These are phyloP conservation scores for Aspergillus conjunctus DNA, from an alignment of 495 filamentous ascomycete genomes.

Conservation along the genomic window DNA sequence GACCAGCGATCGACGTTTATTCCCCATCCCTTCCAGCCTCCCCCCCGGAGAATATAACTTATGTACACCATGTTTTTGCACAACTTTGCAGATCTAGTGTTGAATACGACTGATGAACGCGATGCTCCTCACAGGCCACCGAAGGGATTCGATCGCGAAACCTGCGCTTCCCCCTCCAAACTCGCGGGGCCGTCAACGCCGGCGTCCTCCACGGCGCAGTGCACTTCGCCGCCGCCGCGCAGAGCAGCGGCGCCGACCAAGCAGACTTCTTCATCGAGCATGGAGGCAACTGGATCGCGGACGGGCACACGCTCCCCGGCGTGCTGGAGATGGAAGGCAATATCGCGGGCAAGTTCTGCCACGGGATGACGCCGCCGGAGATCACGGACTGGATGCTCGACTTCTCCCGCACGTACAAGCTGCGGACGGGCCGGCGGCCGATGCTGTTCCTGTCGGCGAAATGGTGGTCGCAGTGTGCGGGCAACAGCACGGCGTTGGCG, in stretches of 20 bases:
- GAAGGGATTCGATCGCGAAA: conserved; percentile 59
- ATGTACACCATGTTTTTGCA: background rate
- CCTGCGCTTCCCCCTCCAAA: conserved; percentile 56
- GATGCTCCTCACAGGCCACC: conserved; percentile 45
- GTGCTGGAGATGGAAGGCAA: conserved; percentile 68
- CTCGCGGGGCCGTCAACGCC: conserved; percentile 54
- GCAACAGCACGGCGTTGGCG: conserved; percentile 54
- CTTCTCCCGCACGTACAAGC: conserved; percentile 60
- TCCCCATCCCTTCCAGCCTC: background rate
- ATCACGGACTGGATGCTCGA: conserved; percentile 64
- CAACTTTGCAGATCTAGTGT: too few species aligned
- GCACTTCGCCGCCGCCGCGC: conserved; percentile 62
- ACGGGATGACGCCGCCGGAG: conserved; percentile 50
- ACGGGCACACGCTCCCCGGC: conserved; percentile 65
- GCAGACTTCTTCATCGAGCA: conserved; percentile 61
- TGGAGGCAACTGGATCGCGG: conserved; percentile 63
- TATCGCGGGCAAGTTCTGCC: conserved; percentile 50
- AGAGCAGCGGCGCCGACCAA: conserved; percentile 53
- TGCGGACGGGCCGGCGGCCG: conserved; percentile 54
- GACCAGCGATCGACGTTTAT: background rate
- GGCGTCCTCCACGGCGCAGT: conserved; percentile 64
- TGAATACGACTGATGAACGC: background rate
- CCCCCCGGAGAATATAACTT: background rate
- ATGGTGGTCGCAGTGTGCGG: conserved; percentile 67
- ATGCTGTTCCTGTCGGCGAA: conserved; percentile 62